phyloP scores from a whole-genome alignment of 2,329 filamentous ascomycete species.

The Nemania abortiva region DNA sequence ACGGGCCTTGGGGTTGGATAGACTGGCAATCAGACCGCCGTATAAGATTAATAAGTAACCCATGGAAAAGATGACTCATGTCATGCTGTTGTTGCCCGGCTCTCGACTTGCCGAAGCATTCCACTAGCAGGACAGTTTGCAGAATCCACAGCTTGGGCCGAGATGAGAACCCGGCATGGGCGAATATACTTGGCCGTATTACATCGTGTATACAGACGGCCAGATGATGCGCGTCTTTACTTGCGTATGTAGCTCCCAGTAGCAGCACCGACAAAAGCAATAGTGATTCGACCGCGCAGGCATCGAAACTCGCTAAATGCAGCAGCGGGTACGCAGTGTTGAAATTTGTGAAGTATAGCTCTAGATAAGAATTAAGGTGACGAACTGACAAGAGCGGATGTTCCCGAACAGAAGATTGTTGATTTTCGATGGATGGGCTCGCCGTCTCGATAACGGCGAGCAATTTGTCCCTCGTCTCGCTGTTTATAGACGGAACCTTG shows the following conservation, averaged over 20 bases:
- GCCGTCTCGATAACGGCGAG: constrained; percentile 59
- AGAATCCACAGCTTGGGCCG: constrained; percentile 71
- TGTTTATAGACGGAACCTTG: constrained; percentile 6
- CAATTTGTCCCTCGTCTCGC: constrained; percentile 6
- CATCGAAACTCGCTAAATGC: constrained; percentile 68
- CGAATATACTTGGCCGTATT: constrained; percentile 69
- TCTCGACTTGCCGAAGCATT: constrained; percentile 73
- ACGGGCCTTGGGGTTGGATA: constrained; percentile 46
- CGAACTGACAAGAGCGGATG: constrained; percentile 64
- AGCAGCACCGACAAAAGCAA: constrained; percentile 67
- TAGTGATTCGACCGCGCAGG: constrained; percentile 62
- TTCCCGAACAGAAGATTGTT: constrained; percentile 59
- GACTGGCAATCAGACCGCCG: constrained; percentile 54
- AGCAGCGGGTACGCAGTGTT: constrained; percentile 71
- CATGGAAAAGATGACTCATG: constrained; percentile 68
- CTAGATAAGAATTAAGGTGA: constrained; percentile 67
- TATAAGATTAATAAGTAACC: constrained; percentile 56
- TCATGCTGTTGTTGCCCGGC: constrained; percentile 74
- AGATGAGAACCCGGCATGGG: constrained; percentile 67
- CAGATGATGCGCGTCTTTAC: constrained; percentile 69
- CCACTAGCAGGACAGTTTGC: constrained; percentile 71
- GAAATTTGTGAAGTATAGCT: constrained; percentile 71
- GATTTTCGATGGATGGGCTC: constrained; percentile 62
- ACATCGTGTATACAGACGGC: constrained; percentile 73
- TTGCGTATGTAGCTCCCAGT: constrained; percentile 72